Base-by-base conservation (phyloP, 345 rosid species). In the Gossypioides kirkii region DNA sequence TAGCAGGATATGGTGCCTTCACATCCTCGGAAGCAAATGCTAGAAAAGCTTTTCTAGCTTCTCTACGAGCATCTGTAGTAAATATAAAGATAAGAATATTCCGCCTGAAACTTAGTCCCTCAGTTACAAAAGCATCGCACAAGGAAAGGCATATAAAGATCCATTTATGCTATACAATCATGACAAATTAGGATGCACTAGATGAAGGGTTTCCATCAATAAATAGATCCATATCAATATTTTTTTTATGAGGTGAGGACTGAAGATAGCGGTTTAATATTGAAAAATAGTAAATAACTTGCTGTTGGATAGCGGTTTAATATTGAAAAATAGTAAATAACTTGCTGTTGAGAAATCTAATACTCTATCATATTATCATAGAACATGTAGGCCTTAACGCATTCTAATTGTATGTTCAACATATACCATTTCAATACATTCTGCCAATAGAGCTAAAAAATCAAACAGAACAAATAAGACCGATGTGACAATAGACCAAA, bases 31-130 rank as follows among this genome's bases (percentile, higher is more conserved):
- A 70, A 61, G 96, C 84, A 84, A 92, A 91, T 77, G 99, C 98
- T 73, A 95, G 77, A 60, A 92, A 86, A 71, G 99, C 98, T 82
- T 86, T 92, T 82, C 99, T 92, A 76, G 98, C 98, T 88, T 95
- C 94, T 80, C 97, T 86, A 73, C 93, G 98, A 80, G 89, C 93
- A 87, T 89, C 99, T 91, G 82, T 74, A 43, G 26, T 17, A 73
- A 43, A 65, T 65, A 73, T 60, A 46, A 55, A 62, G 23, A 58
- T 43, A 12, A 71, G 22, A 71, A 70, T 36, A 70, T 38, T 41
- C 63, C 36, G 7, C 66, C 42, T 41, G 52, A 75, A 58, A 12
- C 14, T 49, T 49, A 26, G 16, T 28, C 23, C 56, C 72, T 17
- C 45, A 2, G 43, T 53, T n/a, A 56, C 9, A 50, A 80, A 54